Conservation (phyloP, 148 eudicot genomes). For the Silene conica region DNA sequence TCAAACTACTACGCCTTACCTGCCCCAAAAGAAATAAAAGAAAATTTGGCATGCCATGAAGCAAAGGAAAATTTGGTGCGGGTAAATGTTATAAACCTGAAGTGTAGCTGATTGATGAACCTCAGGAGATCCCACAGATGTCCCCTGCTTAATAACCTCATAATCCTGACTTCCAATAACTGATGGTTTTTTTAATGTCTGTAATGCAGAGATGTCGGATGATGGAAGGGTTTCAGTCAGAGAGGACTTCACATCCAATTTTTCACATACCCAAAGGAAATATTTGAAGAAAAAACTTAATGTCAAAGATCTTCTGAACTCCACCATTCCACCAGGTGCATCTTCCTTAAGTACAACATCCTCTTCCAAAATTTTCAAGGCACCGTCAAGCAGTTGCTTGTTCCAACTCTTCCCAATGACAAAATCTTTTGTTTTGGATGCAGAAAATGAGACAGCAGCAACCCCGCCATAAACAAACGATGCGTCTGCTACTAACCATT, state of each 20-base stretch:
- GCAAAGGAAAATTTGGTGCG: neutral
- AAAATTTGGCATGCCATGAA: neutral
- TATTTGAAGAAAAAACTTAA: conserved; percentile 89
- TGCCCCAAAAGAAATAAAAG: neutral
- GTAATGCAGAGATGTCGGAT: conserved; percentile 73
- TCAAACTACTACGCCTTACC: neutral
- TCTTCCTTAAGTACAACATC: conserved; percentile 77
- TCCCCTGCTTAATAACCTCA: conserved; percentile 75
- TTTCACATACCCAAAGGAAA: conserved; percentile 71
- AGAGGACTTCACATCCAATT: conserved; percentile 50
- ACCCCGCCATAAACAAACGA: conserved; percentile 94
- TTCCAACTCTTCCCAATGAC: conserved; percentile 76
- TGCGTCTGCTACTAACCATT: conserved; percentile 84
- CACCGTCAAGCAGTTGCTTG: conserved; percentile 51
- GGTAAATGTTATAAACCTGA: conserved; percentile 47
- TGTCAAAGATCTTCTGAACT: conserved; percentile 79
- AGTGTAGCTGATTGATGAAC: conserved; percentile 85
- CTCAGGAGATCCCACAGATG: conserved; percentile 95
- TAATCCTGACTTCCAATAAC: conserved; percentile 74
- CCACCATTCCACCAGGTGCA: conserved; percentile 99
- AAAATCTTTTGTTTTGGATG: conserved; percentile 56
- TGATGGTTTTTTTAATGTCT: conserved; percentile 60
- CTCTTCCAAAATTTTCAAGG: conserved; percentile 56
- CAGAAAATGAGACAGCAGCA: conserved; percentile 71
- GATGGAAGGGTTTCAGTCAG: conserved; percentile 43